Evolutionary conservation across 345 rosid species (phyloP), one percentile per base, ranked within the genome.

Genomic region (Gossypium australe): DNA sequence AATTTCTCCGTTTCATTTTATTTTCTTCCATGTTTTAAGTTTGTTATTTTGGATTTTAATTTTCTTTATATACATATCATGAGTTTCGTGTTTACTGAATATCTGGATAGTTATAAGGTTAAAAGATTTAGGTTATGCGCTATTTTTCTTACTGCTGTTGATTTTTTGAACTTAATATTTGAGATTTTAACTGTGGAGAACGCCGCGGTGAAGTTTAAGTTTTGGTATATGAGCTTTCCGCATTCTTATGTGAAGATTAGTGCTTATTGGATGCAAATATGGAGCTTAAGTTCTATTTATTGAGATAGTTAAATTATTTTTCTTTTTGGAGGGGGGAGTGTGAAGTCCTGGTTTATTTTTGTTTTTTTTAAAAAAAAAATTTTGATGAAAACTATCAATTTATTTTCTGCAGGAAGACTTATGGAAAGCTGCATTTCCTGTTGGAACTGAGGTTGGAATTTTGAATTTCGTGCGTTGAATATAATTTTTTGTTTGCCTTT

Each of bases 371-470:
- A 2, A 3, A 27, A 16, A 29, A 34, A 34, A 51, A 11, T 56
- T 11, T 49, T 76, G 61, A 68, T 56, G 27, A 24, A 59, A n/a
- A 7, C 68, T 78, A 44, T 78, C 58, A n/a, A 62, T 70, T 71
- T 75, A n/a, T 79, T 27, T 69, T 52, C 22, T 87, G 78, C 80
- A 94, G 98, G 95, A 94, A 78, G 98, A 89, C 79, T 77, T 94
- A 44, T 94, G 98, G 98, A 90, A 83, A 83, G 85, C 76, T 55
- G 90, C 83, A 14, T 90, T 90, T 79, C 97, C 97, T 11, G 97
- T 94, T 75, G 99, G 99, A 49, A 90, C 96, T 2, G 99, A 94
- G 98, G 98, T 94, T 65, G 18, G 60, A 64, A 47, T 24, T 70
- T 44, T 62, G 13, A 3, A 25, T 77, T 79, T 11, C 58, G 45